Conservation (phyloP, 768 basidiomycete species). For the Phanerochaete carnosa region DNA sequence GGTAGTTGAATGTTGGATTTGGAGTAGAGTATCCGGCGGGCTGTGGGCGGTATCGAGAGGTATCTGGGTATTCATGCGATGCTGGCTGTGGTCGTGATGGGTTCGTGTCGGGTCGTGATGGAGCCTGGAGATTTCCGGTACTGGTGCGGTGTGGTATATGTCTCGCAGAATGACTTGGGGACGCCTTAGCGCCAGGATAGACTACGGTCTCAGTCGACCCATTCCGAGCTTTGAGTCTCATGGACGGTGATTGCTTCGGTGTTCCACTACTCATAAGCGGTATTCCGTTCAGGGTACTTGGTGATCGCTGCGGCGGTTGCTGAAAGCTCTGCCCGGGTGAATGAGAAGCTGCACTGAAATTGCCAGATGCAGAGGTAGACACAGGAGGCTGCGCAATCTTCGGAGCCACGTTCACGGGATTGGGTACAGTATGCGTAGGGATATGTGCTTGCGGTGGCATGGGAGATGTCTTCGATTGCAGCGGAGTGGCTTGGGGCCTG, state of each 20-base stretch:
- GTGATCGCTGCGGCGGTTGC: constrained; percentile 4
- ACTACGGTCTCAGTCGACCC: constrained; percentile 26
- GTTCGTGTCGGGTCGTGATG: constrained; percentile 24
- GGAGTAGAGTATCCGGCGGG: constrained; percentile 6
- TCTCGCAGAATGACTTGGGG: constrained; percentile 16
- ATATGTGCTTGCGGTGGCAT: background rate
- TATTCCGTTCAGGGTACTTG: constrained; percentile 1
- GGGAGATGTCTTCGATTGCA: background rate
- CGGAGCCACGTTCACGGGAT: background rate
- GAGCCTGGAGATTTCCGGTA: constrained; percentile 15
- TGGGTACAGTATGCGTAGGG: background rate
- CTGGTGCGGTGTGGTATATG: constrained; percentile 19
- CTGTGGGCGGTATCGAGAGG: constrained; percentile 24
- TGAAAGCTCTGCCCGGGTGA: constrained; percentile 7
- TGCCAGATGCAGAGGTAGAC: background rate
- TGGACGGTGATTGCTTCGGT: constrained; percentile 19
- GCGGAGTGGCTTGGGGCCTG: constrained; percentile 3
- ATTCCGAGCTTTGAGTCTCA: constrained; percentile 21
- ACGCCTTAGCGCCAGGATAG: constrained; percentile 18
- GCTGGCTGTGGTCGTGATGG: constrained; percentile 18
- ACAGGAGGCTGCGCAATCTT: background rate
- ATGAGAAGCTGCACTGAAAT: background rate
- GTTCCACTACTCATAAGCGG: constrained; percentile 4
- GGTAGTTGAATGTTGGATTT: background rate
- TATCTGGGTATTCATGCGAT: constrained; percentile 25